Evolutionary conservation across 352 stramenopile genomes (phyloP), one percentile per base, ranked within the genome.

Genomic region (Phytophthora cactorum): DNA sequence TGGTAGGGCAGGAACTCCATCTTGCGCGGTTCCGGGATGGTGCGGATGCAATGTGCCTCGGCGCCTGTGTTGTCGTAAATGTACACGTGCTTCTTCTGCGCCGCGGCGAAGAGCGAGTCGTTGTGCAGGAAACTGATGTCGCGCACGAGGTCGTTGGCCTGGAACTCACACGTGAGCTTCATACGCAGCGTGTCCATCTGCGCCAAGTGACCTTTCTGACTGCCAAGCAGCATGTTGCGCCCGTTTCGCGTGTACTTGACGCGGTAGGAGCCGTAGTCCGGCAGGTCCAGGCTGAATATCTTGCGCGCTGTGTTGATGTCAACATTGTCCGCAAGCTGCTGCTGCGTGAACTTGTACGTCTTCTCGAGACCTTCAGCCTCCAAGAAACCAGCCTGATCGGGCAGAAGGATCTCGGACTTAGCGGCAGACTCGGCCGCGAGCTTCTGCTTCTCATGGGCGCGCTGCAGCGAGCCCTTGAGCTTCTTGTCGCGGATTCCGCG

Each of bases 1-100:
- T 99, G 98, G 83, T 99, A 99, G 4, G 97, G 97, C 50, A 99
- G 81, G 74, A 99, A 99, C 74, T 98, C 87, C 71, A 99, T 84
- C 32, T 79, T 83, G 31, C 94, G 84, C 0, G 97, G 95, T 73
- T 98, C 91, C 29, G 90, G 79, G 59, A 99, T 92, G 10, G 96
- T 80, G 27, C 91, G 89, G 60, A 99, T 88, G 60, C 96, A 96
- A 80, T 99, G 98, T 36, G 99, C 89, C 83, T 99, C 98, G 12
- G 92, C 91, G 12, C 98, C 98, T 10, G 96, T 90, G 72, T 90
- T 91, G 84, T 99, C 97, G 79, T 99, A 99, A 72, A 99, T 99
- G 78, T 97, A 99, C 53, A 98, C 92, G 77, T 99, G 97, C 78
- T 99, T 99, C 71, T 97, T 94, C 78, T 99, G 97, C 14, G 97